Conservation (phyloP, 1,284 basidiomycete genomes). For the Leccinum solheimii region DNA sequence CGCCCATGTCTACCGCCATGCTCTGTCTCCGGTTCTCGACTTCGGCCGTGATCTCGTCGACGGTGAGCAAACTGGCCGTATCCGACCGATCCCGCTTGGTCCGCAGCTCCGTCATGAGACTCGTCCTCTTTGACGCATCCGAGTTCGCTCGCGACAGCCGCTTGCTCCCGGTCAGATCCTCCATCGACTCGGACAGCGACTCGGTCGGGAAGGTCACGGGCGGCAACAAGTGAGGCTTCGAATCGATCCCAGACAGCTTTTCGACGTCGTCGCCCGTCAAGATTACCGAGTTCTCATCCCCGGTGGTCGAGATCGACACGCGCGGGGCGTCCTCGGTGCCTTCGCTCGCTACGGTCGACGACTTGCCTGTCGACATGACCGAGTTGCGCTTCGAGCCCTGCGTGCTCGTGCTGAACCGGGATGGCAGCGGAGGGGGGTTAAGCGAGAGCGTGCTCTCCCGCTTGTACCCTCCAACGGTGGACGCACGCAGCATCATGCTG, state of each 20-base stretch:
- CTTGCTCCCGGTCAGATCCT: constrained; percentile 46
- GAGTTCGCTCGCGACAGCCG: constrained; percentile 44
- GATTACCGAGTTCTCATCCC: constrained; percentile 61
- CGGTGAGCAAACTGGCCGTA: constrained; percentile 89
- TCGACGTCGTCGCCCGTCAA: constrained; percentile 50
- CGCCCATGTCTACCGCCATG: constrained; percentile 44
- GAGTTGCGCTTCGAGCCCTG: constrained; percentile 60
- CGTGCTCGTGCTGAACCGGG: constrained; percentile 70
- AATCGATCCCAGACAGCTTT: constrained; percentile 32
- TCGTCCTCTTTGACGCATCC: constrained; percentile 68
- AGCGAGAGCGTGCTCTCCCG: constrained; percentile 54
- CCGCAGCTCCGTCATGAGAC: constrained; percentile 75
- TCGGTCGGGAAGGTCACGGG: constrained; percentile 79
- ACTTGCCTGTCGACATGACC: constrained; percentile 48
- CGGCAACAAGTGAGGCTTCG: constrained; percentile 66
- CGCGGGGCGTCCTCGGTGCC: constrained; percentile 47
- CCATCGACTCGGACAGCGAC: constrained; percentile 77
- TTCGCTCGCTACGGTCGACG: constrained; percentile 28
- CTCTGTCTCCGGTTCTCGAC: constrained; percentile 82
- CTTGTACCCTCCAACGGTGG: constrained; percentile 36
- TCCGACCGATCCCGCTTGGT: constrained; percentile 84
- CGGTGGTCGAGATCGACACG: constrained; percentile 68
- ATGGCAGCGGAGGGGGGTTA: constrained; percentile 41
- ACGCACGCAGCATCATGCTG: constrained; percentile 67
- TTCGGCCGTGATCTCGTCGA: constrained; percentile 97